A percentile compares a stretch with the other conserved stretches of the same genome.
These are phyloP conservation scores for Castanea crenata DNA, from an alignment of 306 rosid genomes.

Conservation along the genomic window DNA sequence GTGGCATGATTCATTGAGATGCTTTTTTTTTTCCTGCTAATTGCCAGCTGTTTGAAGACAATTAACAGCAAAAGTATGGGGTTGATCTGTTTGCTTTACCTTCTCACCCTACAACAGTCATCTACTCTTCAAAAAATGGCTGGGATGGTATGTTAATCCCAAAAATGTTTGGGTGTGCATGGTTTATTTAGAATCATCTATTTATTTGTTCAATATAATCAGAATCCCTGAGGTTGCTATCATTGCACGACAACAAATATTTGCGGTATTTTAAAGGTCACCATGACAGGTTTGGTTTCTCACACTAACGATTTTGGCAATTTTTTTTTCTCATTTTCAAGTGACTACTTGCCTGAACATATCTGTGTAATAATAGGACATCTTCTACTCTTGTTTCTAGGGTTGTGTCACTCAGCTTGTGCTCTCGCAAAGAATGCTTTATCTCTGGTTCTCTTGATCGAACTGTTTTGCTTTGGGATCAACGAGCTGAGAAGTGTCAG, in stretches of 20 bases:
- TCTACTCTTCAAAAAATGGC: conserved; percentile 95
- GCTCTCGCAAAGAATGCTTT: conserved; percentile 82
- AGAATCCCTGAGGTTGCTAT: conserved; percentile 93
- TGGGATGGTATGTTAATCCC: conserved; percentile 77
- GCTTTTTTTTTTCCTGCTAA: conserved; percentile 16
- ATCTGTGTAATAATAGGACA: neutral
- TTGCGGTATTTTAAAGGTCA: conserved; percentile 97
- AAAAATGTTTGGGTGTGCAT: conserved; percentile 7
- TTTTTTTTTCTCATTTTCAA: neutral
- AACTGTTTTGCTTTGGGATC: conserved; percentile 96
- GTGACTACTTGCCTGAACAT: neutral
- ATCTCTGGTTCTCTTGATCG: conserved; percentile 93
- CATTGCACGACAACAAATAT: conserved; percentile 91
- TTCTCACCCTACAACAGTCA: conserved; percentile 93
- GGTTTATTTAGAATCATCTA: neutral
- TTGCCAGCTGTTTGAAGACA: conserved; percentile 88
- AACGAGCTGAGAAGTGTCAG: conserved; percentile 92
- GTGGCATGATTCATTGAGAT: conserved; percentile 8
- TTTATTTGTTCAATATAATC: conserved; percentile 26
- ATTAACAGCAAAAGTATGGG: conserved; percentile 97
- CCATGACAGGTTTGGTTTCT: conserved; percentile 73
- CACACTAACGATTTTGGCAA: neutral
- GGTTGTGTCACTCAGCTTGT: conserved; percentile 93
- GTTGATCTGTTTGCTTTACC: conserved; percentile 98
- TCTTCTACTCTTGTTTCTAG: conserved; percentile 35